Evolutionary conservation across 345 rosid species (phyloP).

Genomic region (Salix caprea): DNA sequence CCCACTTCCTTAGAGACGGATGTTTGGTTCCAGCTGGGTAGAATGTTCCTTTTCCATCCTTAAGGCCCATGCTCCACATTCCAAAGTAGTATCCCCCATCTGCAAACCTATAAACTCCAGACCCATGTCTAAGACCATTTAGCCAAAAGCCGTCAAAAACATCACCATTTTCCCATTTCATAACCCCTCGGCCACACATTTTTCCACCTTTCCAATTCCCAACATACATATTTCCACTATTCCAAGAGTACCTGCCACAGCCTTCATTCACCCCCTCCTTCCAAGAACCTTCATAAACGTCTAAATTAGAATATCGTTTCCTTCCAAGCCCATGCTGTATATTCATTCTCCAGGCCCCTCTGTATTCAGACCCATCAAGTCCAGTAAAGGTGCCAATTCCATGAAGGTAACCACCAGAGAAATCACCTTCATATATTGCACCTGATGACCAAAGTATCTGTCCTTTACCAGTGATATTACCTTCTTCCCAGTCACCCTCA

Average conservation of each 20-base stretch:
- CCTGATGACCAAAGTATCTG: constrained; percentile 65
- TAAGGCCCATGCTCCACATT: constrained; percentile 66
- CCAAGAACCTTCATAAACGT: constrained; percentile 81
- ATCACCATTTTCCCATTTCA: constrained; percentile 90
- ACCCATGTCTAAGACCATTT: constrained; percentile 72
- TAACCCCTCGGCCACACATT: constrained; percentile 82
- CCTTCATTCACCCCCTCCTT: constrained; percentile 89
- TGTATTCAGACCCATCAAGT: constrained; percentile 53
- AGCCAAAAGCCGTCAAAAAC: constrained; percentile 74
- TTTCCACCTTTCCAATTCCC: constrained; percentile 82
- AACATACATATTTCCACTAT: constrained; percentile 62
- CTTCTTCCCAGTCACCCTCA: constrained; percentile 85
- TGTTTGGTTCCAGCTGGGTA: constrained; percentile 74
- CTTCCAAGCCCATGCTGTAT: constrained; percentile 76
- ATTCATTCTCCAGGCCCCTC: constrained; percentile 86
- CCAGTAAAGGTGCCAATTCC: constrained; percentile 65
- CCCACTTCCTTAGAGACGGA: constrained; percentile 58
- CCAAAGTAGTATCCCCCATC: constrained; percentile 89
- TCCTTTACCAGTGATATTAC: constrained; percentile 84
- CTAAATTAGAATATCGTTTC: constrained; percentile 64
- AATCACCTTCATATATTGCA: constrained; percentile 73
- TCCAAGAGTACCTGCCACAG: constrained; percentile 75
- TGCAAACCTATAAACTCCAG: constrained; percentile 68
- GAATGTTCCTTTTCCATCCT: constrained; percentile 89
- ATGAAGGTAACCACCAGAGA: constrained; percentile 85